Conservation (phyloP, 192 early-diverging fungal species). For the Coemansia reversa region DNA sequence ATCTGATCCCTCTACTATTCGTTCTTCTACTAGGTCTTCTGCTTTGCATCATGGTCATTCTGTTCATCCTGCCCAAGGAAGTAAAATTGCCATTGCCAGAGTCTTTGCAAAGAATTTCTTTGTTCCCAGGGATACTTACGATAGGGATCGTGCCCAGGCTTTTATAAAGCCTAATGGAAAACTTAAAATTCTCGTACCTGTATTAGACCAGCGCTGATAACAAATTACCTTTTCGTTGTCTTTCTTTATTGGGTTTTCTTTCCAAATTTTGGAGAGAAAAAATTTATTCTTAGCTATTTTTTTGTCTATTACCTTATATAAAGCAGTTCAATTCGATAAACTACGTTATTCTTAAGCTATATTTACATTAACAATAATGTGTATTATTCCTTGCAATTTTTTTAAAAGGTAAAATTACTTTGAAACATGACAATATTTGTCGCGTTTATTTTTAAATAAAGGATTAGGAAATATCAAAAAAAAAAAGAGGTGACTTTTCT, state of each 20-base stretch:
- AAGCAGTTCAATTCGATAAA: no score
- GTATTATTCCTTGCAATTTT: no score
- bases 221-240: neutral
- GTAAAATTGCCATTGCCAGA: neutral
- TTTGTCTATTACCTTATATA: no score
- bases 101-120: slow-evolving; percentile 54
- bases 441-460: no score
- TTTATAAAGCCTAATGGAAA: slow-evolving; percentile 54
- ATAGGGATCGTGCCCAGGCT: slow-evolving; percentile 46
- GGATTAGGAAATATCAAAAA: no score
- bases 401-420: no score
- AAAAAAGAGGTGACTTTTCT: no score
- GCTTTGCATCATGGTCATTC: slow-evolving; percentile 3
- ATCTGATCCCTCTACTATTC: slow-evolving; percentile 12
- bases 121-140: slow-evolving; percentile 50
- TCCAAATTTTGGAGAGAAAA: no score
- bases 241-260: neutral
- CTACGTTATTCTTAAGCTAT: no score
- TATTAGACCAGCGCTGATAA: slow-evolving; percentile 9
- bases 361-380: no score
- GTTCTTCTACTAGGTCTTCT: slow-evolving; percentile 37
- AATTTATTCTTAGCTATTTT: no score
- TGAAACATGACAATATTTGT: no score
- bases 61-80: neutral
- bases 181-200: slow-evolving; percentile 51